Percentiles rank a stretch among this genome's conserved stretches.
Conservation (phyloP, 306 rosid genomes). For the Clitoria ternatea region DNA sequence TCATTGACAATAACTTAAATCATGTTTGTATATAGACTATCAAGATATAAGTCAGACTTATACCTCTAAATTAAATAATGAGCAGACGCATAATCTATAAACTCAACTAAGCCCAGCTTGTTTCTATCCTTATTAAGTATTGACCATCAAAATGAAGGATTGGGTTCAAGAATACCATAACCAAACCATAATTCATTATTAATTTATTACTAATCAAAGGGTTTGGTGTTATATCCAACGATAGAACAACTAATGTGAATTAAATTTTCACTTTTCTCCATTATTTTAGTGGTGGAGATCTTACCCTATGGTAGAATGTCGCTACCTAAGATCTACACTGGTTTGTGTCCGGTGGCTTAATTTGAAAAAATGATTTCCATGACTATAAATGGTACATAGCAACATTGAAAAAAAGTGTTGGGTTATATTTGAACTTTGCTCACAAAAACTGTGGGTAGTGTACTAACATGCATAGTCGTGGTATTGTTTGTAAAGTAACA, state of each 20-base stretch:
- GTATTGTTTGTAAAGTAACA: neutral
- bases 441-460: neutral
- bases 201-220: neutral
- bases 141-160: slow-evolving; percentile 5
- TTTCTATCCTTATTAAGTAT: no score
- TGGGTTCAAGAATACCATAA: slow-evolving; percentile 11
- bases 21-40: no score
- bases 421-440: neutral
- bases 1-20: no score
- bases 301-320: slow-evolving; percentile 28
- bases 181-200: slow-evolving; percentile 16
- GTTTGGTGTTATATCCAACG: slow-evolving; percentile 18
- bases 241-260: slow-evolving; percentile 21
- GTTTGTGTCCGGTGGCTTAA: slow-evolving; percentile 25
- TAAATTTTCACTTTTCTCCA: neutral
- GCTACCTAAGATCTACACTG: slow-evolving; percentile 27
- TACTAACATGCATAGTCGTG: neutral
- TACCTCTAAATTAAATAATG: no score
- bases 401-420: neutral
- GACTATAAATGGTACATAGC: neutral
- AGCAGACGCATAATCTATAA: no score
- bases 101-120: no score
- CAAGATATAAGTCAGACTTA: no score
- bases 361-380: no score
- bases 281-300: slow-evolving; percentile 21